phyloP scores from a whole-genome alignment of 345 rosid species.

The Rhizophora mangle region DNA sequence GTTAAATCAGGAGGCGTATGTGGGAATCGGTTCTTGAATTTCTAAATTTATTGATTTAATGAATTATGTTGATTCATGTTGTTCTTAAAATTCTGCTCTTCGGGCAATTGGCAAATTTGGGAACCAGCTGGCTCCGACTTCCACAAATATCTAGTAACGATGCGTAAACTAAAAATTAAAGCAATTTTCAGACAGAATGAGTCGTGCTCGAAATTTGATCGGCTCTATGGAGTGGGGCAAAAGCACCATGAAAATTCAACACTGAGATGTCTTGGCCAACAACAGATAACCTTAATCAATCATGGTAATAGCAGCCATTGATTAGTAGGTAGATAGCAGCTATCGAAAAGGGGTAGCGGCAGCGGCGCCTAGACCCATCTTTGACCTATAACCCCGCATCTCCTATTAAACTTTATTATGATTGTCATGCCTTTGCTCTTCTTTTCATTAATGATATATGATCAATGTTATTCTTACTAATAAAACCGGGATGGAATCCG shows the following conservation, averaged over 20 bases:
- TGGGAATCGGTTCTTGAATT: too few relatives aligned
- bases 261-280: background rate
- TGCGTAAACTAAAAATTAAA: background rate
- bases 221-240: too few relatives aligned
- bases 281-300: background rate
- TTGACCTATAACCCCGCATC: constrained; percentile 2
- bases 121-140: constrained; percentile 24
- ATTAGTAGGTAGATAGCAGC: constrained; percentile 7
- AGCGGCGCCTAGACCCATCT: constrained; percentile 24
- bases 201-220: too few relatives aligned
- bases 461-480: too few relatives aligned
- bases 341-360: constrained; percentile 33
- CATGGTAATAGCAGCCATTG: background rate
- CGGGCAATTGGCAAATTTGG: constrained; percentile 6
- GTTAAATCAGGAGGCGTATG: too few relatives aligned
- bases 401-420: too few relatives aligned
- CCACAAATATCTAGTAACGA: background rate
- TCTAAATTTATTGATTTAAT: too few relatives aligned
- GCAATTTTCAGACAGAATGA: background rate
- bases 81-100: background rate
- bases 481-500: background rate
- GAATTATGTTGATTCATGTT: background rate
- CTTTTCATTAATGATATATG: too few relatives aligned
- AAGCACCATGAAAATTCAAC: too few relatives aligned
- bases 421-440: too few relatives aligned